Evolutionary conservation across 768 basidiomycete species (phyloP).

Genomic region (Serendipita sp.): DNA sequence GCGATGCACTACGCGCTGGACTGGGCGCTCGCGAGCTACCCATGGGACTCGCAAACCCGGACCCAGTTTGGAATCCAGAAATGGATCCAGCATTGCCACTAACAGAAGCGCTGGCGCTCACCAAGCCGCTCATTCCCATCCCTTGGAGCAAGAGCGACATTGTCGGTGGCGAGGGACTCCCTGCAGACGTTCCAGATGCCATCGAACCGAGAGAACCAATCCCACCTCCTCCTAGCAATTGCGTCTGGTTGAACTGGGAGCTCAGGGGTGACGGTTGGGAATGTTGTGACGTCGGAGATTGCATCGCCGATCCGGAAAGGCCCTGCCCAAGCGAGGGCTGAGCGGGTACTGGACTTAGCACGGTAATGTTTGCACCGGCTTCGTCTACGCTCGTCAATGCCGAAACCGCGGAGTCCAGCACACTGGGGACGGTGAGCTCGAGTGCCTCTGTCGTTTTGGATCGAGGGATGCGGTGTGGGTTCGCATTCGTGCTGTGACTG

Average conservation of each 20-base stretch:
- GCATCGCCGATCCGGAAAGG: neutral
- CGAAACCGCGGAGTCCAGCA: slow-evolving; percentile 68
- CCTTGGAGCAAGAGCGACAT: neutral
- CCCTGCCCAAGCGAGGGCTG: neutral
- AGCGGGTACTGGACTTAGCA: neutral
- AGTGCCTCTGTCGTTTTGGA: slow-evolving; percentile 57
- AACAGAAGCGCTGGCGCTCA: slow-evolving; percentile 1
- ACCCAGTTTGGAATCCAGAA: neutral
- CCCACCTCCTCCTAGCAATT: neutral
- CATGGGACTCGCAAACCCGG: slow-evolving; percentile 1
- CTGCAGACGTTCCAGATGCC: neutral
- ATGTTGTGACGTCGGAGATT: neutral
- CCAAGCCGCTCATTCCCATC: slow-evolving; percentile 3
- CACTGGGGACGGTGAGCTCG: slow-evolving; percentile 69
- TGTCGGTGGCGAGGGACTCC: slow-evolving; percentile 1
- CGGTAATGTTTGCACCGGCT: slow-evolving; percentile 3
- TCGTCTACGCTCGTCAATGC: slow-evolving; percentile 30
- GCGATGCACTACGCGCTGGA: slow-evolving; percentile 1
- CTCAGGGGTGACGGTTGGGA: neutral
- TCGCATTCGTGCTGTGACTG: slow-evolving; percentile 17
- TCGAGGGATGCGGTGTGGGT: slow-evolving; percentile 56
- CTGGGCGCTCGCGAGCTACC: slow-evolving; percentile 2
- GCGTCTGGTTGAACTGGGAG: neutral
- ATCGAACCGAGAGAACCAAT: neutral
- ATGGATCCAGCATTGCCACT: neutral